These are phyloP conservation scores for Cladophialophora exuberans DNA, from an alignment of 2,329 filamentous ascomycete genomes.

Conservation along the genomic window DNA sequence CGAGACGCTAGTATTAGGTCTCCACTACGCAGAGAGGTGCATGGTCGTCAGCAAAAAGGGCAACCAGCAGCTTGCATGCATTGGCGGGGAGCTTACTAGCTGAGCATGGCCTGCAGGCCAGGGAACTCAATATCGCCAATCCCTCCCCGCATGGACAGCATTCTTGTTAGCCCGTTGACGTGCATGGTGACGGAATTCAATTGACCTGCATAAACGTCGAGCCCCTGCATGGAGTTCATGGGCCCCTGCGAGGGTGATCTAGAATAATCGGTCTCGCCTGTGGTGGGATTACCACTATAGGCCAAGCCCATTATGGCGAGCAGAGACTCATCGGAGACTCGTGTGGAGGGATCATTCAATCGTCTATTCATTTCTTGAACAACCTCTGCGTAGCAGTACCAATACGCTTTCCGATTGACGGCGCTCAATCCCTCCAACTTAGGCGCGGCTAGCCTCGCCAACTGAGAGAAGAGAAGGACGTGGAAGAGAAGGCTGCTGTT, in stretches of 20 bases:
- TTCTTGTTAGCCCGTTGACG: conserved; percentile 29
- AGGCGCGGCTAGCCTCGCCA: conserved; percentile 5
- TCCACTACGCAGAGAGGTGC: conserved; percentile 5
- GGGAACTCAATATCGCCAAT: conserved; percentile 18
- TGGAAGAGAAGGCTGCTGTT: conserved; percentile 9
- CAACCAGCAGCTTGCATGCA: background rate
- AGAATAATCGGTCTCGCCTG: background rate
- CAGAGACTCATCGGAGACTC: conserved; percentile 9
- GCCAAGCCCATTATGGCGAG: conserved; percentile 10
- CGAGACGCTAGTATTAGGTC: conserved; percentile 16
- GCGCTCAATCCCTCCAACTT: background rate
- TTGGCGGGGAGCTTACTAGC: conserved; percentile 12
- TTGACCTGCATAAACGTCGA: conserved; percentile 16
- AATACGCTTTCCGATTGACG: conserved; percentile 2
- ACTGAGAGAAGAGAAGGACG: conserved; percentile 2
- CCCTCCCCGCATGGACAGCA: conserved; percentile 31
- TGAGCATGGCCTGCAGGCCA: conserved; percentile 11
- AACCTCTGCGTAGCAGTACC: conserved; percentile 14
- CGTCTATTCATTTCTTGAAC: conserved; percentile 13
- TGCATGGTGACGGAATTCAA: conserved; percentile 24
- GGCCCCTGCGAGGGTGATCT: conserved; percentile 15
- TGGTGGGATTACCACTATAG: background rate
- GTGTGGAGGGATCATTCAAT: conserved; percentile 5
- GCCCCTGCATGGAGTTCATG: conserved; percentile 10
- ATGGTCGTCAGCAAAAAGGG: background rate